Evolutionary conservation across 2,329 filamentous ascomycete species (phyloP), one percentile per base, ranked within the genome.

Genomic region (Verticillium nonalfalfae): DNA sequence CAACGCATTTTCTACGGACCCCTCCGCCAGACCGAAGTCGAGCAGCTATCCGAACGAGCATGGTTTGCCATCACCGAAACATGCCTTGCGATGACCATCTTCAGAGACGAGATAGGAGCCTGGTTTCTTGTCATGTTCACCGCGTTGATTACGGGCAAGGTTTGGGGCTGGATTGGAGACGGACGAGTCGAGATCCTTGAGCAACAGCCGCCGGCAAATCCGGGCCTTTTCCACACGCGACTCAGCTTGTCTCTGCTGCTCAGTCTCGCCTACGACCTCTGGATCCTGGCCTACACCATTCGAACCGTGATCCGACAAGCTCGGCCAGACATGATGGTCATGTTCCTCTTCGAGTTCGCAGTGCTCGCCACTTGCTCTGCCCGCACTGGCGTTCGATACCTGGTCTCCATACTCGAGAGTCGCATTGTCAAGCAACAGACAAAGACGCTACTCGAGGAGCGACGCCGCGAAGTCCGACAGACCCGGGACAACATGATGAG

Each of bases 41-140:
- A 99, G 75, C 94, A 98, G 74, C 85, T 99, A 14, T 97, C 96
- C 72, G 95, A 99, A 75, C 94, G 94, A 75, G 93, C 91, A 58
- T 99, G 96, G 96, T 97, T 97, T 72, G 94, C 95, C 45, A 91
- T 98, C 50, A 97, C 94, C 56, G 95, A 99, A 78, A 99, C 95
- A 66, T 91, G 93, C 71, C 81, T 99, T 66, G 95, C 95, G 35
- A 98, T 99, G 94, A 97, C 95, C 35, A 97, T 97, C 66, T 98
- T 99, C 75, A 85, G 95, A 55, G 95, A 97, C 65, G 93, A 98
- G 73, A 87, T 99, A 18, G 94, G 95, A 55, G 90, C 90, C 52
- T 96, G 93, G 88, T 97, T 98, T 71, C 81, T 99, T 62, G 87
- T 95, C 70, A 98, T 99, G 93, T 98, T 99, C 74, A 91, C 96